Base-by-base conservation (phyloP, 2,329 filamentous ascomycete genomes). In the Apiospora aurea region DNA sequence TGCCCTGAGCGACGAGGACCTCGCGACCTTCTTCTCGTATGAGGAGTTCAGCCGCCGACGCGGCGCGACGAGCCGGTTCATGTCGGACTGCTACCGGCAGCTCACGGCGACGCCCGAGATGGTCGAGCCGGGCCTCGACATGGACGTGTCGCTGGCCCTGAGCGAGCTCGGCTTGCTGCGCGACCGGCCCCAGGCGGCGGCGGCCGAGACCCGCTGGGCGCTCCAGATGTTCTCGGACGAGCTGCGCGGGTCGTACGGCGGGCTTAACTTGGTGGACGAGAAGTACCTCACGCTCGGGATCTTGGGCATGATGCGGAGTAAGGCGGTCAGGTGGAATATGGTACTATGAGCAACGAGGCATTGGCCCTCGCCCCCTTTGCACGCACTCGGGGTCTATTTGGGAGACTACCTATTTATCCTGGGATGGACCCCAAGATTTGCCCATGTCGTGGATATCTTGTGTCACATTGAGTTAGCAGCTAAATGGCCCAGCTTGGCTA, bases 241-340 rank as follows among this genome's bases (percentile, higher is more conserved):
- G 70, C 72, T 83, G 61, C 67, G 81, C 43, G 77, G 76, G 26
- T 71, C 76, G 1, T 83, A 79, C 71, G 81, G 82, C n/a, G 81
- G 81, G 14, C 68, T 82, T 70, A 80, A 74, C 53, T 74, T 84
- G 29, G 79, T 83, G n/a, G 81, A 84, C 69, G 80, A 80, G 74
- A 78, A 79, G 69, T 82, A 82, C 71, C 75, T 84, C 64, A 82
- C 83, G 1, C 73, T 82, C 7, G 82, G 82, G 0, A 75, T 84
- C 41, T 74, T 84, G 76, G 74, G 75, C 26, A 82, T 83, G 80
- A 82, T 84, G 76, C 80, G 80, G 72, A 79, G 77, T 21, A 83
- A 81, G 76, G 82, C 79, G 73, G 81, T 85, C 14, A 80, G 76
- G 57, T 84, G 83, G 82, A 82, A 81, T 71, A 82, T 83, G 82